Base-by-base conservation (phyloP, 2,329 filamentous ascomycete species). In the Botrytis pseudocinerea region DNA sequence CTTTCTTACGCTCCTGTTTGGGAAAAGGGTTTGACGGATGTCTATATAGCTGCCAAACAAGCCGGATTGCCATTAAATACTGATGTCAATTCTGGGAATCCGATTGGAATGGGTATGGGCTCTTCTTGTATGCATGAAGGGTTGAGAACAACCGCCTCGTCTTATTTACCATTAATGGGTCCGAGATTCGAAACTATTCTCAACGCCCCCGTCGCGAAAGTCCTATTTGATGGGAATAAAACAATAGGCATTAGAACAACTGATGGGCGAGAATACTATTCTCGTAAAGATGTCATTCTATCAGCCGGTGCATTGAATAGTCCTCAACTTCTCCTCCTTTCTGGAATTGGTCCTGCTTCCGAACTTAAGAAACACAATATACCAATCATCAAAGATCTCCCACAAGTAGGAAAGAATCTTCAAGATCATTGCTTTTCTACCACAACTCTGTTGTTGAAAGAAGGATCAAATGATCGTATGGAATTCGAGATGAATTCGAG, bases 321-420 rank as follows among this genome's bases (percentile, higher is more conserved):
- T 2, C 85, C 85, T 3, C 84, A 85, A 74, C 78, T 87, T 46
- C 82, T 86, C 18, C 85, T 86, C 78, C 81, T 85, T 16, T 84
- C 82, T 42, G 85, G 85, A 46, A 79, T 87, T 60, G 85, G 85
- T 0, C 82, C 83, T 6, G 76, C 75, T 25, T 79, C 74, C 4
- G 83, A 85, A 77, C 81, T 86, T 4, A 46, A 78, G 40, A 78
- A 78, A 62, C 78, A 86, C 76, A 80, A 82, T 48, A 90, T 91
- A 74, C 80, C 83, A 2, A 82, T 90, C 4, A 76, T 90, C 46
- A 88, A 74, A 4, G 84, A 92, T 77, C 83, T 90, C 1, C 89
- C 89, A 0, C 89, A 92, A 18, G 89, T 92, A n/a, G 90, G 90
- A 59, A 84, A 83, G 62, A 91, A 91, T 80, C 82, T 91, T 1